phyloP scores from a whole-genome alignment of 768 basidiomycete species.

The Calocybe indica region DNA sequence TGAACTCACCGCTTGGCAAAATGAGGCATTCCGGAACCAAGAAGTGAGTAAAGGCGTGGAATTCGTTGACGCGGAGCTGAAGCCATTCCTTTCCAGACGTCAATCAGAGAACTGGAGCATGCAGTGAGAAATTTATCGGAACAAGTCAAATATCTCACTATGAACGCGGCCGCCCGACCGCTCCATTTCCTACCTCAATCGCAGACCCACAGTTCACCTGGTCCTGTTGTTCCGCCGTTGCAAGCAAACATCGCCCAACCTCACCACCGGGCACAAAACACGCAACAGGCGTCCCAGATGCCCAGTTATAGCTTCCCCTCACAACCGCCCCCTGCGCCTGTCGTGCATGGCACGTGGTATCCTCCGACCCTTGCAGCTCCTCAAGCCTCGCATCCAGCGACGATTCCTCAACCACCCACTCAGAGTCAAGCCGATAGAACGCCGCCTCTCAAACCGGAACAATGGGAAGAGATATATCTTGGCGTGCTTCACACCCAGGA shows the following conservation, averaged over 20 bases:
- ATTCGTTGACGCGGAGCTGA: background rate
- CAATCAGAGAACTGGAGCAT: conserved; percentile 79
- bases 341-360: conserved; percentile 53
- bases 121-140: conserved; percentile 70
- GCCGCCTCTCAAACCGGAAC: background rate
- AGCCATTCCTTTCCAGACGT: conserved; percentile 35
- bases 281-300: conserved; percentile 32
- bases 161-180: conserved; percentile 40
- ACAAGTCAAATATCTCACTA: conserved; percentile 73
- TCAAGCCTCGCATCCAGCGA: conserved; percentile 75
- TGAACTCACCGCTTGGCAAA: conserved; percentile 79
- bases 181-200: conserved; percentile 39
- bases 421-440: conserved; percentile 16
- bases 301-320: conserved; percentile 6
- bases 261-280: conserved; percentile 38
- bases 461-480: conserved; percentile 80
- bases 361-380: conserved; percentile 65
- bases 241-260: conserved; percentile 28
- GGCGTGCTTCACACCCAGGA: conserved; percentile 75
- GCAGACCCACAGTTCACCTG: conserved; percentile 33
- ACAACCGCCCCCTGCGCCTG: too few relatives aligned
- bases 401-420: conserved; percentile 51
- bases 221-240: conserved; percentile 29
- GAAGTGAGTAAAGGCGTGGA: conserved; percentile 46
- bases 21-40: conserved; percentile 67